Percentiles rank a stretch among this genome's conserved stretches.
These are phyloP conservation scores for Tuber microsphaerosporum DNA, from an alignment of 495 filamentous ascomycete species.

Conservation along the genomic window DNA sequence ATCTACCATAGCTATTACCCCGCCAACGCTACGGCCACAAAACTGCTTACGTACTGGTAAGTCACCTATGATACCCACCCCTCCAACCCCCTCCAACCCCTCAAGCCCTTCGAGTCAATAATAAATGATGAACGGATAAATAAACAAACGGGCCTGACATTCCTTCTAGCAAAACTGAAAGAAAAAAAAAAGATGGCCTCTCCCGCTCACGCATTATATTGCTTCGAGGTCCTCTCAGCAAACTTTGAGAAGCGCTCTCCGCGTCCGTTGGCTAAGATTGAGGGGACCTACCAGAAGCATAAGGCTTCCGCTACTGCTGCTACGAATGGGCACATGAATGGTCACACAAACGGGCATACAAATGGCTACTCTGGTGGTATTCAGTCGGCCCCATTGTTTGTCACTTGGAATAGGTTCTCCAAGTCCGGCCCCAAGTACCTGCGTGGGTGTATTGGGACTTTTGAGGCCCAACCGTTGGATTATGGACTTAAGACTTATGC, in stretches of 20 bases:
- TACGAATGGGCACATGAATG: slow-evolving; percentile 8
- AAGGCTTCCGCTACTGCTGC: slow-evolving; percentile 10
- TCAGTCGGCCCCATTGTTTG: slow-evolving; percentile 64
- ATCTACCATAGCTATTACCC: neutral
- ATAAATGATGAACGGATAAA: neutral
- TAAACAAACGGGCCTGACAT: neutral
- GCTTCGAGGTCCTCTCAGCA: slow-evolving; percentile 75
- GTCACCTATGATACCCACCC: neutral
- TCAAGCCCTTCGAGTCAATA: neutral
- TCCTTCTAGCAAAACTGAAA: neutral
- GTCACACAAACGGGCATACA: slow-evolving; percentile 5
- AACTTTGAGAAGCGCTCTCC: slow-evolving; percentile 55
- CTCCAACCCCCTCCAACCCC: slow-evolving; percentile 4
- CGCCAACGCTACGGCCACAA: neutral
- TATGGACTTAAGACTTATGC: slow-evolving; percentile 72
- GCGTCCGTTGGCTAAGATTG: slow-evolving; percentile 57
- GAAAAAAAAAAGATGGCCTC: slow-evolving; percentile 65
- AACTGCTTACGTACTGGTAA: neutral
- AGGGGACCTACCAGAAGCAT: slow-evolving; percentile 55
- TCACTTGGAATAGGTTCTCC: slow-evolving; percentile 83
- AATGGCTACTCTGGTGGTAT: slow-evolving; percentile 19
- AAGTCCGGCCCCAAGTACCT: slow-evolving; percentile 56
- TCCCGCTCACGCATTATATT: slow-evolving; percentile 75
- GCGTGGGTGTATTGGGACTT: slow-evolving; percentile 94
- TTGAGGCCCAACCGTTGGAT: slow-evolving; percentile 68